Percentiles rank a stretch among this genome's conserved stretches.
phyloP scores from a whole-genome alignment of 2,329 filamentous ascomycete genomes.

The Annulohypoxylon truncatum region DNA sequence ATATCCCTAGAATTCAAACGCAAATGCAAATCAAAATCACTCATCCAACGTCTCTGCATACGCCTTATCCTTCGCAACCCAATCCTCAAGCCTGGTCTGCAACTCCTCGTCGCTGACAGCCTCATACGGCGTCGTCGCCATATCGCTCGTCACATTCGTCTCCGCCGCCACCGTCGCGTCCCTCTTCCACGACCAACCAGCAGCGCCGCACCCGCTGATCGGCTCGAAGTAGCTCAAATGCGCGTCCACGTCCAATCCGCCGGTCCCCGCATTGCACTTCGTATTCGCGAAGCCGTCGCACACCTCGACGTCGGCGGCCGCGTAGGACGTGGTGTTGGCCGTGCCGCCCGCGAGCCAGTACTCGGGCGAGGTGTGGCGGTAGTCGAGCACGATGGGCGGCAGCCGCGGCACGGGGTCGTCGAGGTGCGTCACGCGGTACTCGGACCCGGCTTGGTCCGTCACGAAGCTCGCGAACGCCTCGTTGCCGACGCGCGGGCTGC shows the following conservation, averaged over 20 bases:
- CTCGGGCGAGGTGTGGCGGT: constrained; percentile 75
- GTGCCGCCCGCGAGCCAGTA: constrained; percentile 67
- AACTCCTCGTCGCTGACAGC: constrained; percentile 45
- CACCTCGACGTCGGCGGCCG: constrained; percentile 55
- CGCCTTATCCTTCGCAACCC: constrained; percentile 43
- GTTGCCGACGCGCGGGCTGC: constrained; percentile 74
- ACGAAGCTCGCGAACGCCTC: constrained; percentile 65
- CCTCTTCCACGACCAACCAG: constrained; percentile 42
- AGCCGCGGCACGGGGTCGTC: constrained; percentile 76
- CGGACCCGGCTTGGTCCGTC: constrained; percentile 61
- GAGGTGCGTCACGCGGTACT: constrained; percentile 74
- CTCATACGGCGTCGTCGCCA: constrained; percentile 39
- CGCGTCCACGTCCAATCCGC: constrained; percentile 57
- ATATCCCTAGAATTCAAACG: neutral
- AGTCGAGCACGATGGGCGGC: constrained; percentile 70
- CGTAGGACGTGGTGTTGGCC: constrained; percentile 52
- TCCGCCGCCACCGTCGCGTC: too few relatives aligned
- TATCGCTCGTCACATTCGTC: constrained; percentile 11
- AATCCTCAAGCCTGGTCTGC: constrained; percentile 41
- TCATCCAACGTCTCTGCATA: constrained; percentile 17
- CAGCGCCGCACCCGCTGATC: constrained; percentile 55
- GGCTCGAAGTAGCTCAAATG: constrained; percentile 63
- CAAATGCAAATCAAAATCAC: neutral
- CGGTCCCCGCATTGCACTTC: constrained; percentile 63
- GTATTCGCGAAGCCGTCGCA: constrained; percentile 62